Percentiles rank a stretch among this genome's conserved stretches.
These are phyloP conservation scores for Trichoderma koningiopsis DNA, from an alignment of 2,329 filamentous ascomycete species.

Conservation along the genomic window DNA sequence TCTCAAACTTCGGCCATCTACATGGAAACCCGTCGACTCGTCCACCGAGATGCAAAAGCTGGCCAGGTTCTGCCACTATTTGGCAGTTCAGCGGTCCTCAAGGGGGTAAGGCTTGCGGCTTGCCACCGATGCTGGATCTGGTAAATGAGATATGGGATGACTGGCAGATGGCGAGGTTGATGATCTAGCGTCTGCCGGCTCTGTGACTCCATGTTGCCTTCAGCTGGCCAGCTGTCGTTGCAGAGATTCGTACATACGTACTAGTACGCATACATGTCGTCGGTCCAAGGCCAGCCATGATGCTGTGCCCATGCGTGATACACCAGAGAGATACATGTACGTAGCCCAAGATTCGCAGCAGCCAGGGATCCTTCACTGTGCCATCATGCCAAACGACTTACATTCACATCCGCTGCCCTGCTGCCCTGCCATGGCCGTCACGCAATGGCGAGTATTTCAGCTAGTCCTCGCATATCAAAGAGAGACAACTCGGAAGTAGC, in stretches of 20 bases:
- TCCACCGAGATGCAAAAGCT: neutral
- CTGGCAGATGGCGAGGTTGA: neutral
- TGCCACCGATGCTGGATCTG: neutral
- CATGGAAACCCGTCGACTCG: constrained; percentile 14
- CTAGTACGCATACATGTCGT: neutral
- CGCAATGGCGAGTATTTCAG: constrained; percentile 10
- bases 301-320: constrained; percentile 13
- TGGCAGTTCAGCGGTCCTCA: neutral
- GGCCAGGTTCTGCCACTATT: neutral
- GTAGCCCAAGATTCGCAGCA: neutral
- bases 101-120: constrained; percentile 18
- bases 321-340: neutral
- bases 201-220: constrained; percentile 8
- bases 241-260: neutral
- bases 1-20: constrained; percentile 25
- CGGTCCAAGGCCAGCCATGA: neutral
- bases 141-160: neutral
- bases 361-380: neutral
- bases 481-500: constrained; percentile 32
- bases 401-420: constrained; percentile 16
- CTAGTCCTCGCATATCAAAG: constrained; percentile 1
- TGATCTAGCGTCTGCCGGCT: neutral
- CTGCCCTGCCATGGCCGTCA: neutral
- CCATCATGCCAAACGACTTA: neutral
- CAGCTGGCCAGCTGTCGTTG: neutral